These are phyloP conservation scores for Penicillium sp. DNA, from an alignment of 2,329 filamentous ascomycete species.

Conservation along the genomic window DNA sequence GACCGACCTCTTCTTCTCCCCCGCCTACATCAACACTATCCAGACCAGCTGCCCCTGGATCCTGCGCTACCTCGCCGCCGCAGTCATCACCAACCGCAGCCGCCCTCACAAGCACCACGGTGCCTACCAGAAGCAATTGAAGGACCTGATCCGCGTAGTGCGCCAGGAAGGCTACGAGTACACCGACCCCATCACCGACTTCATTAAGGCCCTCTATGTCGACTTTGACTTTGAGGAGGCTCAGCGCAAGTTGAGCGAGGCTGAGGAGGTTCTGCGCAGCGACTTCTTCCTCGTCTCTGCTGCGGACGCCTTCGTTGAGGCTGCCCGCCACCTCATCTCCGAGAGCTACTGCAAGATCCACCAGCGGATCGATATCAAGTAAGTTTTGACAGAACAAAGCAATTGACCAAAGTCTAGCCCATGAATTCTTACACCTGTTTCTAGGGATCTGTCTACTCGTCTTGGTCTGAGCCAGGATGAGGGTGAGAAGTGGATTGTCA, in stretches of 20 bases:
- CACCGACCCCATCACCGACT: slow-evolving; percentile 91
- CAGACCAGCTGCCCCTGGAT: slow-evolving; percentile 98
- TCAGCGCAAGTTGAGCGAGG: slow-evolving; percentile 79
- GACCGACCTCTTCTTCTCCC: slow-evolving; percentile 95
- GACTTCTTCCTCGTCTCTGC: slow-evolving; percentile 94
- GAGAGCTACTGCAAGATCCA: slow-evolving; percentile 99
- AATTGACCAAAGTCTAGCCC: slow-evolving; percentile 6
- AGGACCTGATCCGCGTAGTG: slow-evolving; percentile 93
- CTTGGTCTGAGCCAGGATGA: slow-evolving; percentile 91
- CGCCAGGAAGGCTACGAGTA: slow-evolving; percentile 98
- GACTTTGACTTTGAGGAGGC: slow-evolving; percentile 98
- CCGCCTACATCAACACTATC: slow-evolving; percentile 98
- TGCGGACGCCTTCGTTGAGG: slow-evolving; percentile 87
- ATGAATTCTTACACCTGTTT: slow-evolving; percentile 17
- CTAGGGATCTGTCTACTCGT: slow-evolving; percentile 80
- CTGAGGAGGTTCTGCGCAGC: slow-evolving; percentile 85
- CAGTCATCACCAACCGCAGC: slow-evolving; percentile 90
- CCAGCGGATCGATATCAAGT: slow-evolving; percentile 95
- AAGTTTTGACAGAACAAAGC: slow-evolving; percentile 27
- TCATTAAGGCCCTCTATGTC: slow-evolving; percentile 93
- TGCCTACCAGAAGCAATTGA: slow-evolving; percentile 95
- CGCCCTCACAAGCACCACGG: slow-evolving; percentile 76
- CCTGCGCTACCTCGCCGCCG: slow-evolving; percentile 87
- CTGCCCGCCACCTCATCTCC: slow-evolving; percentile 92
- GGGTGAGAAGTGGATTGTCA: slow-evolving; percentile 99